A percentile compares a stretch with the other conserved stretches of the same genome.
phyloP scores from a whole-genome alignment of 441 rosid species.

The Populus hybrid region DNA sequence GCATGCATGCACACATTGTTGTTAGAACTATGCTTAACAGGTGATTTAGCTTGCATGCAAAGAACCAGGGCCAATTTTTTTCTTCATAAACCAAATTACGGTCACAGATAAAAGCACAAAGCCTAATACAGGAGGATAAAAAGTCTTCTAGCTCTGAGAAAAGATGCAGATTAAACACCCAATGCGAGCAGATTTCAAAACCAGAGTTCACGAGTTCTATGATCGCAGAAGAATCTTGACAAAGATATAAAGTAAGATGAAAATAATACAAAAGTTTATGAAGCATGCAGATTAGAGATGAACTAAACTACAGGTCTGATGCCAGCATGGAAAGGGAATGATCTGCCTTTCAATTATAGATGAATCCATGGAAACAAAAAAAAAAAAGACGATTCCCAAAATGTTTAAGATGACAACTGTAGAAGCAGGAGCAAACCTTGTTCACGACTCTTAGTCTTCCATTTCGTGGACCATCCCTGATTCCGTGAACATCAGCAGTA shows the following conservation, averaged over 20 bases:
- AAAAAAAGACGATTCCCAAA: not conserved
- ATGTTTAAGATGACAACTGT: not conserved
- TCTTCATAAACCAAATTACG: not conserved
- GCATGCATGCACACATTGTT: not conserved
- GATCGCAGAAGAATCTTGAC: not conserved
- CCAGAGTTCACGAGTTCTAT: not conserved
- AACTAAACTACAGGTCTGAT: not conserved
- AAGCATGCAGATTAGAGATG: not conserved
- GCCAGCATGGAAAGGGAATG: too few species aligned
- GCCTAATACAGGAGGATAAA: not conserved
- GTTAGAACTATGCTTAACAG: not conserved
- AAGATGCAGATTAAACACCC: not conserved
- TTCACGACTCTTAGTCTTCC: conserved; percentile 73
- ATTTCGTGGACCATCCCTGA: conserved; percentile 58
- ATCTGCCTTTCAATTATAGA: not conserved
- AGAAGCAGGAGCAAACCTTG: conserved; percentile 43
- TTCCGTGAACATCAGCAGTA: conserved; percentile 65
- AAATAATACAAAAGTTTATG: not conserved
- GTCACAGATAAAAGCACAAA: not conserved
- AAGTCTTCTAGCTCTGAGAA: not conserved
- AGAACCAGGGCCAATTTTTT: not conserved
- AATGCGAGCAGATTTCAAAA: not conserved
- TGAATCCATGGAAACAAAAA: not conserved
- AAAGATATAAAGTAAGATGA: not conserved
- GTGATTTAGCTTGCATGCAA: not conserved